Conservation (phyloP, 441 rosid genomes). For the Eruca vesicaria region DNA sequence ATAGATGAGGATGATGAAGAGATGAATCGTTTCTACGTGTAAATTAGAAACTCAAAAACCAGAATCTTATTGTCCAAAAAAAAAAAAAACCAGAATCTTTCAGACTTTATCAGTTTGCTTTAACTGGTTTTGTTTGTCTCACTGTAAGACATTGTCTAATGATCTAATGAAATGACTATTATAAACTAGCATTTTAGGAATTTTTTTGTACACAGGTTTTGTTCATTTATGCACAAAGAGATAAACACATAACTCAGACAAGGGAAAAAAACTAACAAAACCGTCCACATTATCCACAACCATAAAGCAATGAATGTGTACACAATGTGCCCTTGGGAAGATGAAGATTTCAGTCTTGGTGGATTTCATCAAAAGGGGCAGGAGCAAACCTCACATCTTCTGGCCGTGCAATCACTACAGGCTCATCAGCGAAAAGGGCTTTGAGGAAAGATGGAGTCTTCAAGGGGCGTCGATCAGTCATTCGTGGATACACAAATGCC, state of each 20-base stretch:
- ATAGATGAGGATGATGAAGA: background rate
- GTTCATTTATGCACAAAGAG: background rate
- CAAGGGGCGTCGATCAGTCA: slow-evolving; percentile 87
- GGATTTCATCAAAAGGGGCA: slow-evolving; percentile 29
- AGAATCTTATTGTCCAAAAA: no score
- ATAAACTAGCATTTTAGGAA: no score
- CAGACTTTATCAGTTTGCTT: background rate
- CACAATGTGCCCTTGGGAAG: background rate
- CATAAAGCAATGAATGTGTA: no score
- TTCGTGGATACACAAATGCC: slow-evolving; percentile 78
- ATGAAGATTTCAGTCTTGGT: background rate
- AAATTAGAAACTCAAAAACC: no score
- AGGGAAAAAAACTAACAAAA: background rate
- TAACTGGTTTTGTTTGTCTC: background rate
- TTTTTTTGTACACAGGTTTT: background rate
- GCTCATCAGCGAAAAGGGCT: slow-evolving; percentile 83
- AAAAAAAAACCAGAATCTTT: no score
- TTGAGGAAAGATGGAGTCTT: slow-evolving; percentile 82
- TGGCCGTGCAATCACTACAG: slow-evolving; percentile 76
- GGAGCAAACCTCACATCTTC: slow-evolving; percentile 81
- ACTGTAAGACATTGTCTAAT: background rate
- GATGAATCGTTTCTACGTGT: background rate
- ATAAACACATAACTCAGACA: background rate
- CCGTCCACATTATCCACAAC: background rate
- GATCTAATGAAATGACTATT: background rate